phyloP scores from a whole-genome alignment of 2,329 filamentous ascomycete genomes.

The Cytospora chrysosperma region DNA sequence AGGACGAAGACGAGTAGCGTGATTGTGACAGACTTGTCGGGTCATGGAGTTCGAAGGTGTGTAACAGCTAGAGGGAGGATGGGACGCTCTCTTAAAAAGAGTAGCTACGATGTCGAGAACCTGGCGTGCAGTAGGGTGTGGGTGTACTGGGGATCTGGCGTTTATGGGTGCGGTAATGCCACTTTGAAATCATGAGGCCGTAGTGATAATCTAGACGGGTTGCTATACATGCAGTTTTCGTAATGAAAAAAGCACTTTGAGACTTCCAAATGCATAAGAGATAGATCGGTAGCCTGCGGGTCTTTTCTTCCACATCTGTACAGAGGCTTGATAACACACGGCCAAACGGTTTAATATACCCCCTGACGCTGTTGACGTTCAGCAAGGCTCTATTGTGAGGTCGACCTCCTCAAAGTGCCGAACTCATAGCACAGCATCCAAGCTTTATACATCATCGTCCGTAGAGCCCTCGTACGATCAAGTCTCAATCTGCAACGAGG shows the following conservation, averaged over 20 bases:
- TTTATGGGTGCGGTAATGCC: constrained; percentile 25
- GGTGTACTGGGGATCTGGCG: constrained; percentile 31
- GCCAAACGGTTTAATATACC: no score
- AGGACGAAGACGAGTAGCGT: constrained; percentile 45
- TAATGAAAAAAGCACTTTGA: not conserved
- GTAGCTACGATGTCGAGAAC: not conserved
- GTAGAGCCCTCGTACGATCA: no score
- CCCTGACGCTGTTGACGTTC: not conserved
- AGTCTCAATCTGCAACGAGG: no score
- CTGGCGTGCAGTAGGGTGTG: not conserved
- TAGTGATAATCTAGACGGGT: constrained; percentile 19
- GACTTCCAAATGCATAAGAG: not conserved
- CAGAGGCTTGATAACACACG: not conserved
- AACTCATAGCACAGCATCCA: no score
- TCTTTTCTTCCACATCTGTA: not conserved
- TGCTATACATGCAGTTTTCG: constrained; percentile 2
- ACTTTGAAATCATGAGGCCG: constrained; percentile 7
- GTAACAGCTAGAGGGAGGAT: not conserved
- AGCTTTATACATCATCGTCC: no score
- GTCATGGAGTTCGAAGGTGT: not conserved
- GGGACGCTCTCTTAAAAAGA: not conserved
- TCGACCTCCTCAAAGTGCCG: not conserved
- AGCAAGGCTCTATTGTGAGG: not conserved
- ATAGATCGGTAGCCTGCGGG: not conserved
- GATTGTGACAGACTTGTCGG: not conserved